phyloP scores from a whole-genome alignment of 176 grass and related monocot genomes.

The Lolium multiflorum region DNA sequence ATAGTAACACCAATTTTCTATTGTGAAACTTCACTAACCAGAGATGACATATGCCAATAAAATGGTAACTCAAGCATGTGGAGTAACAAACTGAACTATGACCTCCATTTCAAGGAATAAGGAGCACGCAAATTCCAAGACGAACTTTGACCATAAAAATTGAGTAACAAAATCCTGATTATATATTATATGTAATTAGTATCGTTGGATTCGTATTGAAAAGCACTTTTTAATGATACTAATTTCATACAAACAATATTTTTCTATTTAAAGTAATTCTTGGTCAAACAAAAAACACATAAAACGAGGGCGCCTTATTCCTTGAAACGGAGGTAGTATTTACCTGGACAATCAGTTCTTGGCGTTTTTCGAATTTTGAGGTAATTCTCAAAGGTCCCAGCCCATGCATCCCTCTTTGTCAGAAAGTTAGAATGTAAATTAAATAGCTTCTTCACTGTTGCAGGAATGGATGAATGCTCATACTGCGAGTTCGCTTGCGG shows the following conservation, averaged over 20 bases:
- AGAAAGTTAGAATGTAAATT: constrained; percentile 89
- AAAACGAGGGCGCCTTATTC: no score
- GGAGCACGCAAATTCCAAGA: no score
- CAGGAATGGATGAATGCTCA: constrained; percentile 90
- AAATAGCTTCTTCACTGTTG: constrained; percentile 87
- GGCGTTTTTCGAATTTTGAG: constrained; percentile 68
- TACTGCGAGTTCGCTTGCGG: constrained; percentile 60
- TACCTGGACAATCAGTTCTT: constrained; percentile 90
- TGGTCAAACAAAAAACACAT: no score
- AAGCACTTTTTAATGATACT: no score
- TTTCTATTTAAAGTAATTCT: no score
- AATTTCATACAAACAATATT: no score
- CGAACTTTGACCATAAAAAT: no score
- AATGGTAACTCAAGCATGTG: background rate
- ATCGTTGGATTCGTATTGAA: no score
- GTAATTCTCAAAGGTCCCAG: constrained; percentile 79
- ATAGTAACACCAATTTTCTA: background rate
- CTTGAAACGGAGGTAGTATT: background rate
- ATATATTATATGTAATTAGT: no score
- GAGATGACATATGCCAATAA: background rate
- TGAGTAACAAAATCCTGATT: no score
- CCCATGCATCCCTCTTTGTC: constrained; percentile 94
- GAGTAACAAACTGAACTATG: no score
- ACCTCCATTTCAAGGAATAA: no score
- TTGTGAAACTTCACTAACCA: background rate